Percentiles rank a stretch among this genome's conserved stretches.
These are phyloP conservation scores for Hymenoscyphus fraxineus DNA, from an alignment of 2,329 filamentous ascomycete species.

Conservation along the genomic window DNA sequence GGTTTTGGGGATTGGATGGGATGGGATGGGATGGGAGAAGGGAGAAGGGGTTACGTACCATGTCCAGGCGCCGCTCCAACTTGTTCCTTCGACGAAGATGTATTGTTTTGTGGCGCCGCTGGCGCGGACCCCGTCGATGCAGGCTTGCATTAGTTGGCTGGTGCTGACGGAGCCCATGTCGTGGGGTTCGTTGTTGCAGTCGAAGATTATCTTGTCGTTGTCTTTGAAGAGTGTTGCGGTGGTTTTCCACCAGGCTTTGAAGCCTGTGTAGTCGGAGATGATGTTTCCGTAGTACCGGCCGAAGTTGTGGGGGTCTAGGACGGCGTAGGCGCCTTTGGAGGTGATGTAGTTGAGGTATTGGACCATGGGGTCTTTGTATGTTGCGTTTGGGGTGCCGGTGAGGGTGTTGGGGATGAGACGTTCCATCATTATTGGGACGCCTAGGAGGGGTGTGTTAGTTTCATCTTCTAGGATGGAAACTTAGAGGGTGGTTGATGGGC, in stretches of 20 bases:
- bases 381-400: constrained; percentile 41
- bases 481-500: not conserved
- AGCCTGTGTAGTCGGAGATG: constrained; percentile 37
- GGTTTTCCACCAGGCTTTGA: constrained; percentile 41
- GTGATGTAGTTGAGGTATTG: constrained; percentile 42
- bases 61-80: constrained; percentile 27
- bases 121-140: constrained; percentile 42
- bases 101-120: constrained; percentile 47
- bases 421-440: constrained; percentile 50
- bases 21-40: not conserved
- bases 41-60: constrained; percentile 15
- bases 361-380: constrained; percentile 13
- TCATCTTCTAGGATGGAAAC: not conserved
- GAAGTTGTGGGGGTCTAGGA: constrained; percentile 49
- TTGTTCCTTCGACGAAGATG: constrained; percentile 55
- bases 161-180: constrained; percentile 38
- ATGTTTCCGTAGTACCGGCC: constrained; percentile 45
- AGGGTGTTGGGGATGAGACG: constrained; percentile 48
- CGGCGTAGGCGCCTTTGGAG: constrained; percentile 43
- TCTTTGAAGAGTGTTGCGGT: constrained; percentile 37
- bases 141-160: constrained; percentile 40
- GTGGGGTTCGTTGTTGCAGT: constrained; percentile 46
- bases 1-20: not conserved
- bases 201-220: constrained; percentile 39
- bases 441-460: constrained; percentile 34